A percentile compares a stretch with the other conserved stretches of the same genome.
phyloP scores from a whole-genome alignment of 1,284 basidiomycete species.

The Cryptococcus deneoformans region DNA sequence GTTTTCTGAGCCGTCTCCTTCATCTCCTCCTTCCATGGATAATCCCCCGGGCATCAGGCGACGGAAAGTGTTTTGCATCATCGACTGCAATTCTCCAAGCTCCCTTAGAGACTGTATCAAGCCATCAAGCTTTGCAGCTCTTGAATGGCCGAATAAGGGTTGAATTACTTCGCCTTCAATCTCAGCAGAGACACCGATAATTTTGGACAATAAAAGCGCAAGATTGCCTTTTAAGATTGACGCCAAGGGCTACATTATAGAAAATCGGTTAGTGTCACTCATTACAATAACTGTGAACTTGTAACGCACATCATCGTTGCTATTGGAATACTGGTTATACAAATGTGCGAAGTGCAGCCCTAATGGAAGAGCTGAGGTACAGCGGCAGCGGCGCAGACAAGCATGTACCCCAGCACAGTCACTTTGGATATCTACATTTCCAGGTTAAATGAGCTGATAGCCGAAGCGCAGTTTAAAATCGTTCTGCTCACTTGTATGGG shows the following conservation, averaged over 20 bases:
- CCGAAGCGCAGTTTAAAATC: neutral
- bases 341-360: conserved; percentile 9
- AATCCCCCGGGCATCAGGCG: neutral
- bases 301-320: conserved; percentile 11
- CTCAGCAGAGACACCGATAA: neutral
- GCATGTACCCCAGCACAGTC: conserved; percentile 4
- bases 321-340: conserved; percentile 2
- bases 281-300: neutral
- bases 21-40: neutral
- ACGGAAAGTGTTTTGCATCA: conserved; percentile 7
- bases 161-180: neutral
- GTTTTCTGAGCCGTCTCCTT: neutral
- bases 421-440: neutral
- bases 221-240: conserved; percentile 15
- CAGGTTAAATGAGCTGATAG: neutral
- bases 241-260: conserved; percentile 4
- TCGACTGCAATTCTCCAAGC: conserved; percentile 5
- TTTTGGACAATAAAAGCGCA: conserved; percentile 17
- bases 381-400: conserved; percentile 16
- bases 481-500: conserved; percentile 4
- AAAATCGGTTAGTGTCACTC: neutral
- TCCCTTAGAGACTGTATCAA: conserved; percentile 11
- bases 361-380: conserved; percentile 5
- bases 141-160: conserved; percentile 6
- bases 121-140: conserved; percentile 9